A percentile compares a stretch with the other conserved stretches of the same genome.
Conservation (phyloP, 352 stramenopile genomes). For the Phytopythium vexans region DNA sequence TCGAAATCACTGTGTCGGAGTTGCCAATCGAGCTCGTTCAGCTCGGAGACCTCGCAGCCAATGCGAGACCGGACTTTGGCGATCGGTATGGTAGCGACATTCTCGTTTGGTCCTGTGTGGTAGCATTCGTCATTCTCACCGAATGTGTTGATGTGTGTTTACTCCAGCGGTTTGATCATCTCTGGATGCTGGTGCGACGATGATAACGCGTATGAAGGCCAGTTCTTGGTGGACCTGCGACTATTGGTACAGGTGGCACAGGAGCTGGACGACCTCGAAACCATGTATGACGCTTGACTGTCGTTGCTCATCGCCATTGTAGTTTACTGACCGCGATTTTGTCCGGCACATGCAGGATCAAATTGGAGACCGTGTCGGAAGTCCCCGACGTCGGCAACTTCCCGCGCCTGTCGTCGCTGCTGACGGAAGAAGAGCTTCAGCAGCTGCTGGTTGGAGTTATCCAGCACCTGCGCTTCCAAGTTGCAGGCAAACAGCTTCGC, state of each 20-base stretch:
- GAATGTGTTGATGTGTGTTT: neutral
- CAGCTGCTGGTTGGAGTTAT: conserved; percentile 55
- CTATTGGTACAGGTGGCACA: conserved; percentile 47
- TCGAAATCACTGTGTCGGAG: conserved; percentile 56
- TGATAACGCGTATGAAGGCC: conserved; percentile 15
- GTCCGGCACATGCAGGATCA: conserved; percentile 41
- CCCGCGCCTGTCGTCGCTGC: conserved; percentile 54
- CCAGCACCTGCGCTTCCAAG: conserved; percentile 45
- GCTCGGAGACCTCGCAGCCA: neutral
- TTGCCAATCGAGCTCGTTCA: conserved; percentile 51
- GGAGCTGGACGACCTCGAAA: conserved; percentile 62
- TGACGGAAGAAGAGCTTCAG: conserved; percentile 63
- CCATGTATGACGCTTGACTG: conserved; percentile 39
- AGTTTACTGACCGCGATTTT: conserved; percentile 4
- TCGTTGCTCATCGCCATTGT: neutral
- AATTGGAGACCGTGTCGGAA: conserved; percentile 59
- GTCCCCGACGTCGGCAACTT: conserved; percentile 47
- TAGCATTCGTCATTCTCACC: neutral
- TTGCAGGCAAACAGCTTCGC: conserved; percentile 19
- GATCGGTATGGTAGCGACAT: conserved; percentile 34
- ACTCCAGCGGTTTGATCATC: conserved; percentile 48
- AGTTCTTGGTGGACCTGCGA: conserved; percentile 25
- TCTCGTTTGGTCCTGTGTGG: neutral
- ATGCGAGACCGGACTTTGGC: conserved; percentile 16
- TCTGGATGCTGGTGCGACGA: conserved; percentile 38